Base-by-base conservation (phyloP, 2,329 filamentous ascomycete genomes). In the Dichotomopilus funicola region DNA sequence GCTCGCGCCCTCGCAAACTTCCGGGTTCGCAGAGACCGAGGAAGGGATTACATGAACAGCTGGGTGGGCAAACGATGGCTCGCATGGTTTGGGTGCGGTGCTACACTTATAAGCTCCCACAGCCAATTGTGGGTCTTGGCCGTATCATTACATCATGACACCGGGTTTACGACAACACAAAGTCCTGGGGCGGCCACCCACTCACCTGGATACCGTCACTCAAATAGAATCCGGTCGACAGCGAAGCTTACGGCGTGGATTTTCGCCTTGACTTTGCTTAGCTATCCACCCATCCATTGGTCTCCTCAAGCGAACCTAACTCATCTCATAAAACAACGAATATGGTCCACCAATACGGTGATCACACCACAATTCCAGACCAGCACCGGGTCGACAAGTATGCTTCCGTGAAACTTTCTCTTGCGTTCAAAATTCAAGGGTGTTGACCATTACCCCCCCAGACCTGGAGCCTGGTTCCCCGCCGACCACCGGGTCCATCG, bases 391-490 rank as follows among this genome's bases (percentile, higher is more conserved):
- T 78, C 41, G 62, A 74, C 62, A 75, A 72, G 78, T 80, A 65
- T 65, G 72, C 51, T 19, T 19, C 37, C 36, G 38, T 42, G 10
- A 13, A 38, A 11, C 9, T n/a, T 5, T 31, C 8, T 12, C 7
- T 19, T 12, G 31, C 9, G n/a, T 0, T 8, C 36, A 8, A 27
- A 13, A 40, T 27, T 27, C 19, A 27, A 27, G 19, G 19, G 19
- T 40, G 1, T 48, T 56, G 12, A 60, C 50, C 47, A 35, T 35
- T 13, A n/a, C 19, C 19, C 6, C 44, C 12, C 31, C 48, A 81
- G 78, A 64, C 68, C 73, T 1, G 82, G 82, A 7, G 71, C 72
- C 40, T 88, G 85, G 85, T 76, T 88, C 34, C 83, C 83, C 2
- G 71, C 79, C 2, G 82, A 87, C 69, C 78, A 83, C 64, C 76